Evolutionary conservation across 106 monocot species (phyloP), one percentile per base, ranked within the genome.

Genomic region (Allium fistulosum): DNA sequence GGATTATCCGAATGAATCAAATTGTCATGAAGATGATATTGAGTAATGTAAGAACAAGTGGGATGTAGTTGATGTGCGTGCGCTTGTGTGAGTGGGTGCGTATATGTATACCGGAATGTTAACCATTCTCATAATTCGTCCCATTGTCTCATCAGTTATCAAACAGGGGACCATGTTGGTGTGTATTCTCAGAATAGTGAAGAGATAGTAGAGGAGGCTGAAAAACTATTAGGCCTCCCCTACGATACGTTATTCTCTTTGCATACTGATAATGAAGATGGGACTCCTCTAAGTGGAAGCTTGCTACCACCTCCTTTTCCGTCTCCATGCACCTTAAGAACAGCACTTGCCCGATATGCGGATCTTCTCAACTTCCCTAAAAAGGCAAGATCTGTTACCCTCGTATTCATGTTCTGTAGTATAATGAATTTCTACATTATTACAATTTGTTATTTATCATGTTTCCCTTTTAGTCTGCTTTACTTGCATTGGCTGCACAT

Each of bases 121-220:
- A 37, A 37, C 5, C 4, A 37, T 37, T 37, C 37, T 37, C 37
- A 37, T 37, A 37, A 37, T 37, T 37, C 37, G 2, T 37, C 37
- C 37, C 37, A 37, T 37, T 37, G 37, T 26, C 5, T 56, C 53
- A 52, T 53, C 78, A 90, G 90, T 68, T 90, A 90, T 70, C 85
- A 90, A 69, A 86, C 90, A 11, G 90, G 90, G 62, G 90, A 90
- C 53, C 90, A 90, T 74, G 90, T 90, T 67, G 90, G 85, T 62
- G 85, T 90, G 17, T 90, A 57, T 74, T 57, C 90, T 10, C 85
- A 90, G 62, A 90, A 90, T 73, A 69, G 64, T 57, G 46, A 71
- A 46, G 90, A 86, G 58, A 81, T 57, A 27, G 76, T 90, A 48
- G 85, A 83, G 46, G 85, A 86, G 69, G 90, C 90, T 55, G 80